These are phyloP conservation scores for Calocera viscosa DNA, from an alignment of 768 basidiomycete genomes.

Conservation along the genomic window DNA sequence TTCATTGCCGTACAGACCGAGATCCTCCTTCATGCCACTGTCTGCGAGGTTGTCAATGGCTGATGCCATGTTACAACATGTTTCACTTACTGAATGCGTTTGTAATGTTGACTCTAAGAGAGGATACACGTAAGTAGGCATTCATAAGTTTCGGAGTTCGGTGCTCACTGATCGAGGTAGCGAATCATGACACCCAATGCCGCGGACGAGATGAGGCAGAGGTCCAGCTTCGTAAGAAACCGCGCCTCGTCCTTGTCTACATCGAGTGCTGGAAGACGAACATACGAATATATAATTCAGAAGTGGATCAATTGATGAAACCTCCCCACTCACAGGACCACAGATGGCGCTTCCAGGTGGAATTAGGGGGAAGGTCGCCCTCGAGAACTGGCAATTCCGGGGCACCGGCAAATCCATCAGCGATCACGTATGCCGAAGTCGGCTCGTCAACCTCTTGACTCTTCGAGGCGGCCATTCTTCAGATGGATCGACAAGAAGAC, in stretches of 20 bases:
- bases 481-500: neutral
- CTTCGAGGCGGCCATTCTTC: neutral
- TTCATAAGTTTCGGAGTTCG: neutral
- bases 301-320: neutral
- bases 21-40: slow-evolving; percentile 66
- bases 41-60: slow-evolving; percentile 53
- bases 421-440: neutral
- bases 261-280: slow-evolving; percentile 13
- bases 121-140: neutral
- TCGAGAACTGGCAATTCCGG: neutral
- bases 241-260: slow-evolving; percentile 16
- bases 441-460: neutral
- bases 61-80: neutral
- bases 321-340: slow-evolving; percentile 17
- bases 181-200: slow-evolving; percentile 21
- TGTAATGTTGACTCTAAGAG: slow-evolving; percentile 20
- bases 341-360: slow-evolving; percentile 19
- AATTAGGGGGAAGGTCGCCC: neutral
- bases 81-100: slow-evolving; percentile 21
- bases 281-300: neutral
- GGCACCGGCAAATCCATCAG: neutral
- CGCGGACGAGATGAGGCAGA: slow-evolving; percentile 19
- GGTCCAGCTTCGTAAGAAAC: slow-evolving; percentile 20
- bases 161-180: slow-evolving; percentile 20
- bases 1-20: slow-evolving; percentile 50